Conservation (phyloP, 2,329 filamentous ascomycete genomes). For the Curvularia verruculosa region DNA sequence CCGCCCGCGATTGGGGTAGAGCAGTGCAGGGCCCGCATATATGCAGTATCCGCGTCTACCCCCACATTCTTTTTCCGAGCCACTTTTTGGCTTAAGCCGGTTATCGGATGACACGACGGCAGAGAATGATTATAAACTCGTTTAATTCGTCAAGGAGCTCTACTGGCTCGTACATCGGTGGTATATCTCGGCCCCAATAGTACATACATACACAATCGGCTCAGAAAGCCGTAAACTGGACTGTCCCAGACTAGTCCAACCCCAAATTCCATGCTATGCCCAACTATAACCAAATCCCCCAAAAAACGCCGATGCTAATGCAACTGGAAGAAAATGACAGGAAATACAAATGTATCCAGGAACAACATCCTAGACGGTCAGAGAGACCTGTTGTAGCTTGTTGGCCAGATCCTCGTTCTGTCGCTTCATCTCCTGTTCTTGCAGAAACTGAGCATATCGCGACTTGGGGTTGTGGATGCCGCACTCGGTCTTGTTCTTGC, state of each 20-base stretch:
- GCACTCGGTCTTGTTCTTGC: constrained; percentile 93
- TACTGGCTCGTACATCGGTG: constrained; percentile 21
- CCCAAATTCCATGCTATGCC: constrained; percentile 46
- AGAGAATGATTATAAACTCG: neutral
- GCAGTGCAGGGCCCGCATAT: neutral
- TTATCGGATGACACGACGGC: neutral
- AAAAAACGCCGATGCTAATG: constrained; percentile 25
- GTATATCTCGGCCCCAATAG: constrained; percentile 35
- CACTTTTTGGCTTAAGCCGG: neutral
- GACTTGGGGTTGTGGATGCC: constrained; percentile 98
- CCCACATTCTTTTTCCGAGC: neutral
- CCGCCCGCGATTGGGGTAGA: neutral
- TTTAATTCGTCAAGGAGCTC: constrained; percentile 20
- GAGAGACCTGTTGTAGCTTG: constrained; percentile 39
- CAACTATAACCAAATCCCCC: neutral
- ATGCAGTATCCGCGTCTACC: neutral
- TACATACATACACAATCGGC: constrained; percentile 13
- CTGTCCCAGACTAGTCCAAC: constrained; percentile 14
- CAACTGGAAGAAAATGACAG: constrained; percentile 11
- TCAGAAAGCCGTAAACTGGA: constrained; percentile 10
- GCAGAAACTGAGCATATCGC: constrained; percentile 84
- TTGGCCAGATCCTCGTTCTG: constrained; percentile 45
- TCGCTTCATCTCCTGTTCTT: constrained; percentile 71
- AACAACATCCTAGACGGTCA: constrained; percentile 27
- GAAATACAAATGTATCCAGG: neutral